Conservation (phyloP, 2,329 filamentous ascomycete species). For the Verticillium tricorpus region DNA sequence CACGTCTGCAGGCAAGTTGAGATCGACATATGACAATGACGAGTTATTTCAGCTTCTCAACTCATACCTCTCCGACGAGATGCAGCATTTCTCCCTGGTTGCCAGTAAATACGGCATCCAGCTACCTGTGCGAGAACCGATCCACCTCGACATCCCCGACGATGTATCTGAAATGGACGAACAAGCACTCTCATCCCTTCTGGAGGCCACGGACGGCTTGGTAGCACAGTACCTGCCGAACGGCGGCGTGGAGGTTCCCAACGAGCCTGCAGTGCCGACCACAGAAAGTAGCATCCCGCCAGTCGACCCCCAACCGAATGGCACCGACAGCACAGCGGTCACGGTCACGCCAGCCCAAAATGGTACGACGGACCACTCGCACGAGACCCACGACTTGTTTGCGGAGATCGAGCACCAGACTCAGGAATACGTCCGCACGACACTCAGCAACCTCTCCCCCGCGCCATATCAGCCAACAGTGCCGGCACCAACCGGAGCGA, state of each 20-base stretch:
- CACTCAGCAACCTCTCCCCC: slow-evolving; percentile 36
- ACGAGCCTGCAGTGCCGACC: slow-evolving; percentile 8
- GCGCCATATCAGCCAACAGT: slow-evolving; percentile 38
- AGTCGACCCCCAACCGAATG: slow-evolving; percentile 1
- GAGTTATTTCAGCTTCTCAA: slow-evolving; percentile 25
- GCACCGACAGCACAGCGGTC: slow-evolving; percentile 4
- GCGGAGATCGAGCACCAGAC: slow-evolving; percentile 40
- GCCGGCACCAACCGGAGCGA: slow-evolving; percentile 25
- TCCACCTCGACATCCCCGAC: slow-evolving; percentile 21
- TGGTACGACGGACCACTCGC: slow-evolving; percentile 21
- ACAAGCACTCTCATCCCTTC: slow-evolving; percentile 30
- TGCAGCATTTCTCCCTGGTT: slow-evolving; percentile 27
- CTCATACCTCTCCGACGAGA: slow-evolving; percentile 25
- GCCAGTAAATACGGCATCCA: slow-evolving; percentile 29
- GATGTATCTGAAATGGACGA: slow-evolving; percentile 33
- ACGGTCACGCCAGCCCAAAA: slow-evolving; percentile 10
- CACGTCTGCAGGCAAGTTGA: slow-evolving; percentile 16
- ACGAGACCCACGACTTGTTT: slow-evolving; percentile 37
- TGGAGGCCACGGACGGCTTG: slow-evolving; percentile 35
- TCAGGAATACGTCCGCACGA: slow-evolving; percentile 39
- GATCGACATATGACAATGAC: slow-evolving; percentile 21
- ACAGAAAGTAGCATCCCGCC: slow-evolving; percentile 10
- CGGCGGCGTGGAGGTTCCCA: slow-evolving; percentile 15
- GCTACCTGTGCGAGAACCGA: slow-evolving; percentile 17
- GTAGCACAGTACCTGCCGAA: slow-evolving; percentile 35